These are phyloP conservation scores for Pleodorina starrii DNA, from an alignment of 139 green algal species.

Conservation along the genomic window DNA sequence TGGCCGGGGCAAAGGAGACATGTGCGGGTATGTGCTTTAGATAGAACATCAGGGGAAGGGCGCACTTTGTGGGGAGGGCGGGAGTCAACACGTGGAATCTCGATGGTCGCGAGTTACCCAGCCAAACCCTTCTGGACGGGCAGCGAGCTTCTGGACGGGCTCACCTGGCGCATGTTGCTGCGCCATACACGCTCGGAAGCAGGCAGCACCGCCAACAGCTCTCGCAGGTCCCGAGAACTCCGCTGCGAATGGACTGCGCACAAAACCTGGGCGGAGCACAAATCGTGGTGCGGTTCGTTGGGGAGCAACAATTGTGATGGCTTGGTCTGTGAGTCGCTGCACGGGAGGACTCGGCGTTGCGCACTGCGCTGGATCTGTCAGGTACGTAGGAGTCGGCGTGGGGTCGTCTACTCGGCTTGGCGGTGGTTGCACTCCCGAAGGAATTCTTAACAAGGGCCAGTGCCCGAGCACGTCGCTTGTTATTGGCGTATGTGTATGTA, in stretches of 20 bases:
- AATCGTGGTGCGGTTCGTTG: too few relatives aligned
- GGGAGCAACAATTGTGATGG: not conserved
- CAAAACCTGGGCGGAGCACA: not conserved
- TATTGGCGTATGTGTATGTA: too few relatives aligned
- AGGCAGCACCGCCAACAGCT: constrained; percentile 36
- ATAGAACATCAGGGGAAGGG: not conserved
- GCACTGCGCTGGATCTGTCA: not conserved
- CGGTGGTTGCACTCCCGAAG: too few relatives aligned
- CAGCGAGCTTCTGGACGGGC: not conserved
- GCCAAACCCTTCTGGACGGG: not conserved
- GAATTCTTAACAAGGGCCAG: too few relatives aligned
- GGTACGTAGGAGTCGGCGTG: not conserved
- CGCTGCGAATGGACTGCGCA: not conserved
- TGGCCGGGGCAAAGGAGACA: too few relatives aligned
- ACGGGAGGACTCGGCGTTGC: not conserved
- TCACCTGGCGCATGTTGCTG: not conserved
- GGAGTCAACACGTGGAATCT: not conserved
- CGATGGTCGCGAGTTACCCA: not conserved
- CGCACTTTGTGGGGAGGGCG: not conserved
- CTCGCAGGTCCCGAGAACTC: not conserved
- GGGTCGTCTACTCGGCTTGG: not conserved
- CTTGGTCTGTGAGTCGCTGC: not conserved
- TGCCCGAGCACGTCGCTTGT: too few relatives aligned
- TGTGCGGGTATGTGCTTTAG: not conserved
- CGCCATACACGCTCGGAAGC: constrained; percentile 9